Conservation (phyloP, 2,329 filamentous ascomycete genomes). For the Aspergillus fumigatiaffinis region DNA sequence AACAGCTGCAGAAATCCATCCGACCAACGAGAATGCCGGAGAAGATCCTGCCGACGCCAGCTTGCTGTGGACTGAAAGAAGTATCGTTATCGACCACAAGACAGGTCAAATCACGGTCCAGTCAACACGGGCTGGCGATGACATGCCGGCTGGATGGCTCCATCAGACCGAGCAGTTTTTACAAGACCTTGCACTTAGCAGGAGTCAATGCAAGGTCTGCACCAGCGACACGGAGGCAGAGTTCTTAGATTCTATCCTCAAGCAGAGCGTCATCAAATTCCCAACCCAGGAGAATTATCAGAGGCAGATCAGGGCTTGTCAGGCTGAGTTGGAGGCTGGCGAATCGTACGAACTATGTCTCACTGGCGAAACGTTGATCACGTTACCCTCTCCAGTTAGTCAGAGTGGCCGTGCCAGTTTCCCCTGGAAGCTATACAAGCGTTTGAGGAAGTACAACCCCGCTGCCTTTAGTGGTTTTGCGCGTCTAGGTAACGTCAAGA, state of each 20-base stretch:
- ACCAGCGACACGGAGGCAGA: slow-evolving; percentile 13
- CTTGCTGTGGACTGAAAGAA: slow-evolving; percentile 72
- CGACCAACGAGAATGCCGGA: not conserved
- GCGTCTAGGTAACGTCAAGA: slow-evolving; percentile 63
- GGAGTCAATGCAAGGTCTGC: slow-evolving; percentile 3
- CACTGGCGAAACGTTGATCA: slow-evolving; percentile 69
- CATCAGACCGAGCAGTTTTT: slow-evolving; percentile 26
- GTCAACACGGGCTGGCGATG: slow-evolving; percentile 49
- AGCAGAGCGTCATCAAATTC: slow-evolving; percentile 25
- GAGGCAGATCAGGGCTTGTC: slow-evolving; percentile 63
- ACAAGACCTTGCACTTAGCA: slow-evolving; percentile 13
- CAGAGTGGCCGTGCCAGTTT: slow-evolving; percentile 27
- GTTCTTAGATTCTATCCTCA: slow-evolving; percentile 30
- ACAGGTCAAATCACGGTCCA: slow-evolving; percentile 63
- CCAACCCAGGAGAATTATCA: slow-evolving; percentile 55
- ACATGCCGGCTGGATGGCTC: slow-evolving; percentile 46
- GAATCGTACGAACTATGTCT: slow-evolving; percentile 85
- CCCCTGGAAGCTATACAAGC: slow-evolving; percentile 69
- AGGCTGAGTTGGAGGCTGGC: slow-evolving; percentile 68
- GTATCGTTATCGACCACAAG: slow-evolving; percentile 71
- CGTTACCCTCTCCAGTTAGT: slow-evolving; percentile 26
- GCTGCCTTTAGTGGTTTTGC: slow-evolving; percentile 84
- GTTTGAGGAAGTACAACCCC: slow-evolving; percentile 67
- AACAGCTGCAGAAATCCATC: slow-evolving; percentile 8
- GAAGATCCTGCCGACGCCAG: slow-evolving; percentile 64